Base-by-base conservation (phyloP, 2,329 filamentous ascomycete genomes). In the Stemphylium vesicarium region DNA sequence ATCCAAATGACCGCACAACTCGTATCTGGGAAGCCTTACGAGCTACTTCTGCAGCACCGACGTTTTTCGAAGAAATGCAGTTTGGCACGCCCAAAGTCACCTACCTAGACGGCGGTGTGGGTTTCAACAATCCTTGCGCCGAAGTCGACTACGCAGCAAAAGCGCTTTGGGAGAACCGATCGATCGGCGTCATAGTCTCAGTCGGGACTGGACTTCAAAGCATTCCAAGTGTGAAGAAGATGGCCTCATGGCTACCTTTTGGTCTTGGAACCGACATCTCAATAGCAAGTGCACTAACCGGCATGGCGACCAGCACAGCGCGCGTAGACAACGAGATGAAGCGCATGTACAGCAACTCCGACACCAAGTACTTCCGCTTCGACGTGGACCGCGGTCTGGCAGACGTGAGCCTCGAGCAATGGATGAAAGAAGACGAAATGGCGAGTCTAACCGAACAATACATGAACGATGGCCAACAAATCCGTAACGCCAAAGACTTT, bases 1-100 rank as follows among this genome's bases (percentile, higher is more conserved):
- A 77, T 43, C 72, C 75, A 15, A 76, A 76, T 35, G 74, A 77
- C 55, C 69, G 71, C 1, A 70, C 68, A 8, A 76, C 73, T 3
- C 43, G 62, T 24, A 76, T 80, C 4, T 84, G 82, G 80, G 78
- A 85, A 72, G 80, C 81, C 53, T 76, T 80, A 3, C 75, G 82
- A 13, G 82, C 82, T 5, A 81, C 81, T 1, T 77, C 80, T 1
- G 80, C 82, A 4, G 79, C 80, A 4, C 81, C 82, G 3, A 75
- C 72, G 1, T 81, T 78, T 56, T 84, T 84, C 69, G 80, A 81
- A 56, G 78, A 80, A 6, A 83, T 82, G 69, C 70, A 76, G n/a
- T 80, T 84, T 49, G 72, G 75, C 4, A 74, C 75, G 4, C 79
- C 80, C 0, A 76, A 78, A 53, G 74, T 77, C 4, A 76, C 73